Percentiles rank a stretch among this genome's conserved stretches.
These are phyloP conservation scores for Rhynchospora breviuscula DNA, from an alignment of 176 grass and related monocot genomes.

Conservation along the genomic window DNA sequence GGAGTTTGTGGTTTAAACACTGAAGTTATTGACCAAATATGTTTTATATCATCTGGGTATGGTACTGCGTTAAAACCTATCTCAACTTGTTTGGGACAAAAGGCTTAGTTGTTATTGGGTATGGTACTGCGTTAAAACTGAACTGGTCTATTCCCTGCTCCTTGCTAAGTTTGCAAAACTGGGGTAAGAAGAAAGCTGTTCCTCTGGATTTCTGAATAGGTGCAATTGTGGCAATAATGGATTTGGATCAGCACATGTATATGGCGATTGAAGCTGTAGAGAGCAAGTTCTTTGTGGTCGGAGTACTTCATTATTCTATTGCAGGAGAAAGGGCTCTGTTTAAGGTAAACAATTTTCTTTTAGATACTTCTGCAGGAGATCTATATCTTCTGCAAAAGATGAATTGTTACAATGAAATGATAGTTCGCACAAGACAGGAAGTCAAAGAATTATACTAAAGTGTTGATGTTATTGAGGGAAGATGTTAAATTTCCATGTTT, in stretches of 20 bases:
- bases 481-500: background rate
- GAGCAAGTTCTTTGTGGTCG: slow-evolving; percentile 49
- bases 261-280: slow-evolving; percentile 52
- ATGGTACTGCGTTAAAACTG: background rate
- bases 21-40: slow-evolving; percentile 2
- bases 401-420: background rate
- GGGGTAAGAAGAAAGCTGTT: background rate
- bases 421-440: too few relatives aligned
- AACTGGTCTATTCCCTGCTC: background rate
- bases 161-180: slow-evolving; percentile 16
- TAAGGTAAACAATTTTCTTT: slow-evolving; percentile 42
- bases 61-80: background rate
- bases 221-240: slow-evolving; percentile 69
- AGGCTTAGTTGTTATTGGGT: background rate
- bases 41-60: background rate
- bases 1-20: background rate
- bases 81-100: too few relatives aligned
- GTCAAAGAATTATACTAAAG: background rate
- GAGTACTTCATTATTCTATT: slow-evolving; percentile 64
- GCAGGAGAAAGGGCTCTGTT: slow-evolving; percentile 61
- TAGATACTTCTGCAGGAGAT: background rate
- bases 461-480: background rate
- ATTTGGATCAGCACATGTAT: slow-evolving; percentile 79
- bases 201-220: slow-evolving; percentile 37
- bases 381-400: background rate